These are phyloP conservation scores for Candida mesenterica DNA, from an alignment of 1,139 yeast species.

Conservation along the genomic window DNA sequence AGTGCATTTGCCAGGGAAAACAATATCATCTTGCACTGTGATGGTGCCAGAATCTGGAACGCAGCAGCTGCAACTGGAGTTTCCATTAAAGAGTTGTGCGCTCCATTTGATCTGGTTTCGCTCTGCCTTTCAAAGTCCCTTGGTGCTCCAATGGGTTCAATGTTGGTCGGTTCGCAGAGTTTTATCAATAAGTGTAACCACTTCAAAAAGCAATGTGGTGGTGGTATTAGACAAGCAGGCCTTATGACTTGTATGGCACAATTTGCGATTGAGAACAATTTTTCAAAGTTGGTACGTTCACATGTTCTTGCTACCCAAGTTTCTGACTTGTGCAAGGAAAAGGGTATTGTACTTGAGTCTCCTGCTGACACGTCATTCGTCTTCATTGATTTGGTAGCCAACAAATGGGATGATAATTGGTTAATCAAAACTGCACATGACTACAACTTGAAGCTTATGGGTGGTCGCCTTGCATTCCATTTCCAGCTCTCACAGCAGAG, in stretches of 20 bases:
- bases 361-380: constrained; percentile 46
- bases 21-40: constrained; percentile 39
- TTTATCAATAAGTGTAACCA: constrained; percentile 45
- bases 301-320: constrained; percentile 68
- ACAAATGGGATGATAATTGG: constrained; percentile 43
- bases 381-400: constrained; percentile 36
- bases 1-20: constrained; percentile 35
- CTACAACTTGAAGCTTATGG: constrained; percentile 61
- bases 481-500: constrained; percentile 71
- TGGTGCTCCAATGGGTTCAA: constrained; percentile 50
- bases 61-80: constrained; percentile 44
- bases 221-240: constrained; percentile 50
- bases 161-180: constrained; percentile 33
- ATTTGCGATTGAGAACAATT: constrained; percentile 41
- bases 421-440: constrained; percentile 57
- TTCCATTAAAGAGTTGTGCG: constrained; percentile 37
- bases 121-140: constrained; percentile 45
- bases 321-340: constrained; percentile 56
- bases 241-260: constrained; percentile 41
- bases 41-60: constrained; percentile 51
- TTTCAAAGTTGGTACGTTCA: constrained; percentile 43
- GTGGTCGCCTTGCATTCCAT: constrained; percentile 81
- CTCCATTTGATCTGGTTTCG: constrained; percentile 44
- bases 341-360: constrained; percentile 40
- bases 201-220: constrained; percentile 47